Base-by-base conservation (phyloP, 768 basidiomycete species). In the Xerocomellus amylosporus region DNA sequence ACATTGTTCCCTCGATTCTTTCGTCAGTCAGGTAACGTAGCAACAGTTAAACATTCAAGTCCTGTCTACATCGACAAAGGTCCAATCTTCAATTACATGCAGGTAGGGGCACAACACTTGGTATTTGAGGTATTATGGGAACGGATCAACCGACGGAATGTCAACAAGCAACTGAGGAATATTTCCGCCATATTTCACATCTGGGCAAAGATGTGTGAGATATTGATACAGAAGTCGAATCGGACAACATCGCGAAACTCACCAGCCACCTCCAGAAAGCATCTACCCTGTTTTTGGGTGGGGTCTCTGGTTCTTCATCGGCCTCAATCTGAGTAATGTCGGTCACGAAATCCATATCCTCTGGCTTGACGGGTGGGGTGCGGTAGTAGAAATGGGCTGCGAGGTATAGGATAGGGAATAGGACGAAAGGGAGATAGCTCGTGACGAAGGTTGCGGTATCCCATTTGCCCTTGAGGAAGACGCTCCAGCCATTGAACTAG, bases 271-370 rank as follows among this genome's bases (percentile, higher is more conserved):
- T 73, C 91, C 92, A 93, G 71, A 92, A 78, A 26, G 82, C 82
- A 53, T 89, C 89, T 3, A 73, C 0, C 62, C 73, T 80, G 66
- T 87, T 93, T 62, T 58, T 82, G 3, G 93, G 89, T 14, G 84
- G 83, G 7, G 79, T 80, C 19, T 91, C 87, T 41, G 91, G 88
- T 62, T 80, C 81, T 77, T 76, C 78, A 2, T 82, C 84, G 0
- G 86, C 85, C 63, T 86, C 85, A 42, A 90, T 85, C 64, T 86
- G 81, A 34, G 79, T 84, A 51, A 89, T 75, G 55, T 86, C 82
- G 6, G 79, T 77, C 40, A 85, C 73, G 65, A 95, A 94, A 73
- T 97, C 95, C 90, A 98, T 94, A 34, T 95, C 84, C 20, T 77
- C 64, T 0, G 84, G 58, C 33, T 49, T 60, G 31, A 71, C 56